Base-by-base conservation (phyloP, 2,329 filamentous ascomycete genomes). In the Zymoseptoria passerinii region DNA sequence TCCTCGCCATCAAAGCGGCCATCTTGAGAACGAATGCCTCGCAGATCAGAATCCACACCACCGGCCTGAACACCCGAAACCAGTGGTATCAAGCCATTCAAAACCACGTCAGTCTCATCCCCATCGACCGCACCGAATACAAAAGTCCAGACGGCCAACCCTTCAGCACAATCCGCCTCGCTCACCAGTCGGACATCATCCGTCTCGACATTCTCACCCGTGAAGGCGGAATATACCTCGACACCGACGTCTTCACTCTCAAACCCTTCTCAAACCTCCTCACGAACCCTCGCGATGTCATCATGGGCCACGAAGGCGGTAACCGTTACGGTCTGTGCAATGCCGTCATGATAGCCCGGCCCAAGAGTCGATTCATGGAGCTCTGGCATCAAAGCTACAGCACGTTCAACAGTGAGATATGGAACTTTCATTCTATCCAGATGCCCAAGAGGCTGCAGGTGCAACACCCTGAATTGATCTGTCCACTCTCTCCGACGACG, bases 221-320 rank as follows among this genome's bases (percentile, higher is more conserved):
- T 9, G 59, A 61, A 58, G 61, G 61, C 18, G 61, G 61, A 2
- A 59, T 63, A 7, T 63, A 63, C 29, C 53, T 63, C 16, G 61
- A 63, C 49, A 63, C 59, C 9, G 61, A 63, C n/a, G 59, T 61
- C 28, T 63, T 57, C 40, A 50, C 53, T 8, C 50, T 63, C 28
- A 61, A 56, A 29, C 55, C 59, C 8, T 63, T 63, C 28, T 51
- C 54, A 10, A 19, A 54, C n/a, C 50, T 63, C 4, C 50, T 63
- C 4, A n/a, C 28, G 2, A 59, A 48, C 9, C 55, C 52, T 16
- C 55, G 55, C 18, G 61, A 63, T 28, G 49, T 54, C 13, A 35
- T 61, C 48, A 58, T 63, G 56, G 61, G 61, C 13, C 56, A 63
- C 48, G 61, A 63, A 59, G 61, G 61, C n/a, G 61, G 61, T 48